phyloP scores from a whole-genome alignment of 257 asterid genomes.

The Solanum paucissectum region DNA sequence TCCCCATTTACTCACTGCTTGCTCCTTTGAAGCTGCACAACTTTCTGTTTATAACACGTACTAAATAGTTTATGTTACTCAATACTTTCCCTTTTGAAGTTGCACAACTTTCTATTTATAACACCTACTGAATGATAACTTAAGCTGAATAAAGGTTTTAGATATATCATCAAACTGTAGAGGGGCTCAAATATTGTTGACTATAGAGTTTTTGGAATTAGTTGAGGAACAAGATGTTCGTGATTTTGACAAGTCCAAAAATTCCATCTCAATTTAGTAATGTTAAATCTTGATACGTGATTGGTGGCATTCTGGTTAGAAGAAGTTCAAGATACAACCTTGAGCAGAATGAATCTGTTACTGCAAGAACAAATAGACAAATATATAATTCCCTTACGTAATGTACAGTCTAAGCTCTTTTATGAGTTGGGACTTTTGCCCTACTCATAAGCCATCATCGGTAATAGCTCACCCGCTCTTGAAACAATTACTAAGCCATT shows the following conservation, averaged over 20 bases:
- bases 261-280: neutral
- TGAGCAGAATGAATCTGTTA: neutral
- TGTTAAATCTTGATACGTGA: neutral
- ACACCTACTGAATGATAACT: neutral
- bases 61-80: neutral
- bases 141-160: neutral
- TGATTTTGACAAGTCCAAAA: constrained; percentile 7
- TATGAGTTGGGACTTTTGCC: too few relatives aligned
- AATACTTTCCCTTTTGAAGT: neutral
- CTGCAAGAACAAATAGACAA: neutral
- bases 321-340: neutral
- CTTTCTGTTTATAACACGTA: neutral
- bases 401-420: too few relatives aligned
- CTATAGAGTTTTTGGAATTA: constrained; percentile 5
- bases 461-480: neutral
- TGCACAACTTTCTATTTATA: constrained; percentile 10
- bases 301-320: neutral
- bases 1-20: constrained; percentile 16
- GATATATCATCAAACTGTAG: neutral
- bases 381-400: too few relatives aligned
- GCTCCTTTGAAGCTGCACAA: neutral
- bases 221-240: constrained; percentile 32
- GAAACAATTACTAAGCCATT: neutral
- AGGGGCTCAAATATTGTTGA: neutral
- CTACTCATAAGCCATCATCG: neutral